These are phyloP conservation scores for Cymodocea nodosa DNA, from an alignment of 116 monocot genomes.

Conservation along the genomic window DNA sequence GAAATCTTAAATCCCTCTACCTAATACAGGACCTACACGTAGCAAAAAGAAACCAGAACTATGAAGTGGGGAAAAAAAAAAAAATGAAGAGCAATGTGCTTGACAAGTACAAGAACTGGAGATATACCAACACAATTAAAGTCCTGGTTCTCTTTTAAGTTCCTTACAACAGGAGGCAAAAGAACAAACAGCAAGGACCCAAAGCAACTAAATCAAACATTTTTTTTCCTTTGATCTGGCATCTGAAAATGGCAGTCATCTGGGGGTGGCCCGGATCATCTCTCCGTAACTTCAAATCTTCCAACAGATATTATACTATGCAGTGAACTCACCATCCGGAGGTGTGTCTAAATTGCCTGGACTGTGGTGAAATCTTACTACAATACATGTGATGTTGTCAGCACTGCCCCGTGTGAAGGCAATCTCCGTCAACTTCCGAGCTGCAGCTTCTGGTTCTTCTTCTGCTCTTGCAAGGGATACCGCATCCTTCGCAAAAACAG, in stretches of 20 bases:
- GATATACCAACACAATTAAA: background rate
- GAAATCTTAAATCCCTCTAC: background rate
- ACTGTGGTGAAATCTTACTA: conserved; percentile 68
- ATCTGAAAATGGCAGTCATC: background rate
- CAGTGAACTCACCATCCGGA: background rate
- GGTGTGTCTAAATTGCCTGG: conserved; percentile 8
- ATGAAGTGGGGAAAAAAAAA: background rate
- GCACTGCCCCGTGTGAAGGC: conserved; percentile 75
- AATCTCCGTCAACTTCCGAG: conserved; percentile 58
- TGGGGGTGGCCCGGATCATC: background rate
- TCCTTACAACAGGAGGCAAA: background rate
- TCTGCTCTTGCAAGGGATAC: conserved; percentile 45
- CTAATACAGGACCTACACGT: background rate
- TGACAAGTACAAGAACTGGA: background rate
- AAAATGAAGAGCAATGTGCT: background rate
- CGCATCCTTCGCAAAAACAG: conserved; percentile 38
- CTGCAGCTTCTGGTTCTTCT: conserved; percentile 75
- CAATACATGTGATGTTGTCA: conserved; percentile 90
- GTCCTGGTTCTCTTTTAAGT: background rate
- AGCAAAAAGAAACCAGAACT: background rate
- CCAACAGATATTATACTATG: background rate
- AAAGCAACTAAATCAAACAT: background rate
- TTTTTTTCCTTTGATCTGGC: no score
- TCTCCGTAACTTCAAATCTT: background rate
- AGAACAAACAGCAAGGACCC: background rate